Conservation (phyloP, 1,139 yeast species). For the Saccharomyces pastorianus region DNA sequence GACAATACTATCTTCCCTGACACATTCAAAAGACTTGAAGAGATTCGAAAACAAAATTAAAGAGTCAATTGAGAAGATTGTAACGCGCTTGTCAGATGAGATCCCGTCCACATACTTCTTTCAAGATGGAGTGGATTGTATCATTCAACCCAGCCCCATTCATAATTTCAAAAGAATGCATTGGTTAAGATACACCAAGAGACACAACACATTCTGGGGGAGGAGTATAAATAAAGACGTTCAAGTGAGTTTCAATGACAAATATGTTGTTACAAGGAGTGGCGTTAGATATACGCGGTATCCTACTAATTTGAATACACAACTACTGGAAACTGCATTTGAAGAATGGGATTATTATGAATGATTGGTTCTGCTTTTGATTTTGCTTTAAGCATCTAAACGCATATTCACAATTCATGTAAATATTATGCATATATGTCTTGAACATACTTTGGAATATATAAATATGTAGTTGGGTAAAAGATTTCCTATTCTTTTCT, state of each 20-base stretch:
- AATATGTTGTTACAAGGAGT: slow-evolving; percentile 19
- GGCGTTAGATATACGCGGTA: slow-evolving; percentile 24
- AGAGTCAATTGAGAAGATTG: slow-evolving; percentile 10
- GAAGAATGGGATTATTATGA: slow-evolving; percentile 23
- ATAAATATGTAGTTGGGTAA: neutral
- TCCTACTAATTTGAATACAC: slow-evolving; percentile 22
- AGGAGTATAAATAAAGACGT: slow-evolving; percentile 21
- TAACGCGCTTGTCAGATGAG: slow-evolving; percentile 12
- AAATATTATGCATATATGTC: neutral
- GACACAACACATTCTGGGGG: slow-evolving; percentile 19
- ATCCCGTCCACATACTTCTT: slow-evolving; percentile 24
- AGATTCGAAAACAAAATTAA: slow-evolving; percentile 15
- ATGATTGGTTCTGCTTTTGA: neutral
- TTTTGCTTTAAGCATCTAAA: no score
- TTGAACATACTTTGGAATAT: neutral
- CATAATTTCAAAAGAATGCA: slow-evolving; percentile 26
- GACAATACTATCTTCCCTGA: slow-evolving; percentile 15
- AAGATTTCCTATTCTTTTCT: neutral
- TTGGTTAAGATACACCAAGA: slow-evolving; percentile 25
- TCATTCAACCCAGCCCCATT: slow-evolving; percentile 23
- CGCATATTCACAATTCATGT: neutral
- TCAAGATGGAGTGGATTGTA: slow-evolving; percentile 20
- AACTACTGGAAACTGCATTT: slow-evolving; percentile 21
- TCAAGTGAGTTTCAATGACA: slow-evolving; percentile 12
- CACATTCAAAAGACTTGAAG: slow-evolving; percentile 4